Conservation (phyloP, 1,284 basidiomycete genomes). For the Tilletia horrida region DNA sequence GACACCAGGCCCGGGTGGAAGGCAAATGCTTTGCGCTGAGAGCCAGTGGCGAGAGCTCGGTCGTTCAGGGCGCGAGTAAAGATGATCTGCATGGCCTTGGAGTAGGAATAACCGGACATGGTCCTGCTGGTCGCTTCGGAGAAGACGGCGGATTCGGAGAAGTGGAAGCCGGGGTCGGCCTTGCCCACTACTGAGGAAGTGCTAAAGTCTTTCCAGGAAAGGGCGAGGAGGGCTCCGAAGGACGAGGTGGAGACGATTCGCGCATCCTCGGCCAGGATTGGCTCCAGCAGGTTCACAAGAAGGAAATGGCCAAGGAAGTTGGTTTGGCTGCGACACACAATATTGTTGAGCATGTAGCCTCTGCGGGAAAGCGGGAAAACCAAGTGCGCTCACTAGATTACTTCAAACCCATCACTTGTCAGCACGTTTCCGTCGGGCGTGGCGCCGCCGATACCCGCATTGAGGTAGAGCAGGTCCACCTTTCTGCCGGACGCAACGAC, state of each 20-base stretch:
- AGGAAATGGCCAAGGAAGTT: constrained; percentile 14
- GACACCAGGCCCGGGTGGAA: constrained; percentile 16
- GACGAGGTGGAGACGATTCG: constrained; percentile 12
- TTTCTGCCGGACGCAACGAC: neutral
- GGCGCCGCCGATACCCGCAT: constrained; percentile 2
- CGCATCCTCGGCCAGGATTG: neutral
- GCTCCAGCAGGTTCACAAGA: neutral
- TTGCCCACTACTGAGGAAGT: neutral
- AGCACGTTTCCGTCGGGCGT: neutral
- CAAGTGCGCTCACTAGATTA: constrained; percentile 4
- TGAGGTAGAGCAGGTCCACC: constrained; percentile 2
- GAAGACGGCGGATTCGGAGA: neutral
- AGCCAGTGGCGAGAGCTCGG: neutral
- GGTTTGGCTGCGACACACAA: neutral
- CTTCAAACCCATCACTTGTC: neutral
- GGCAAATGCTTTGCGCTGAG: neutral
- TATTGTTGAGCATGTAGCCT: neutral
- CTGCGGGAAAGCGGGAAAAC: neutral
- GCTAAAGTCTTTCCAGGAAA: neutral
- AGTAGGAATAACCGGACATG: neutral
- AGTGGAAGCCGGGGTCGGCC: constrained; percentile 2
- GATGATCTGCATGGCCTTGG: constrained; percentile 9
- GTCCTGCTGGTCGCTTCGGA: neutral
- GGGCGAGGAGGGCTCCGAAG: neutral
- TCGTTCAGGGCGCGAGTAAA: constrained; percentile 1